Conservation (phyloP, 805 yeast species). For the Kodamaea jinghongensis region DNA sequence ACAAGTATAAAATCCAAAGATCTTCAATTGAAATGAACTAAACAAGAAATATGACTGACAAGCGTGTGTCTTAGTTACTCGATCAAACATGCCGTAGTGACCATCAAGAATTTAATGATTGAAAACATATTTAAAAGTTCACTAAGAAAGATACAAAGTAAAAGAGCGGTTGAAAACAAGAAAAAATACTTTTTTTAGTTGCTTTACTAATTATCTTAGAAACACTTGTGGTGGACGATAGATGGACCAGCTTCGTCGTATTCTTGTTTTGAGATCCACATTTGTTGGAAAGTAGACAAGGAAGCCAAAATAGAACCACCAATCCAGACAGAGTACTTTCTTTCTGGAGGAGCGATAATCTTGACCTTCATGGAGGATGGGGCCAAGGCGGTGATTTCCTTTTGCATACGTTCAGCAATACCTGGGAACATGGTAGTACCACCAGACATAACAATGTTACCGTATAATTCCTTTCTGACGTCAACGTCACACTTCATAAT, state of each 20-base stretch:
- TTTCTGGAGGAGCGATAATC: slow-evolving; percentile 98
- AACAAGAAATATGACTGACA: slow-evolving; percentile 3
- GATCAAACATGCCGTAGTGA: neutral
- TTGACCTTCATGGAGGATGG: slow-evolving; percentile 99
- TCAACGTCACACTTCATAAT: slow-evolving; percentile 99
- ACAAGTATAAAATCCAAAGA: no score
- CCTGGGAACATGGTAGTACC: slow-evolving; percentile 99
- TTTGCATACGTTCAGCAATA: slow-evolving; percentile 99
- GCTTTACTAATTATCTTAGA: slow-evolving; percentile 44
- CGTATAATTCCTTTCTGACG: slow-evolving; percentile 97
- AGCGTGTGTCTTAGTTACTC: neutral
- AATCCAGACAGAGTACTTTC: slow-evolving; percentile 99
- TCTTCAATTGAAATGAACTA: slow-evolving; percentile 1
- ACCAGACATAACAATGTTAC: slow-evolving; percentile 99
- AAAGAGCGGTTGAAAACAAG: slow-evolving; percentile 2
- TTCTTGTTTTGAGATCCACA: slow-evolving; percentile 99
- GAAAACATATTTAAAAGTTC: slow-evolving; percentile 8
- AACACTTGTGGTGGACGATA: slow-evolving; percentile 95
- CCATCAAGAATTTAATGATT: neutral
- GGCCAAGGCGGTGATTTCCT: slow-evolving; percentile 99
- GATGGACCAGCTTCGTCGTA: slow-evolving; percentile 99
- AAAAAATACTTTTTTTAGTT: slow-evolving; percentile 3
- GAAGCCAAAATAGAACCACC: slow-evolving; percentile 99
- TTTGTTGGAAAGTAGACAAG: slow-evolving; percentile 99
- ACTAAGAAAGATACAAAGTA: slow-evolving; percentile 7